Base-by-base conservation (phyloP, 2,329 filamentous ascomycete genomes). In the Akanthomyces lecanii region DNA sequence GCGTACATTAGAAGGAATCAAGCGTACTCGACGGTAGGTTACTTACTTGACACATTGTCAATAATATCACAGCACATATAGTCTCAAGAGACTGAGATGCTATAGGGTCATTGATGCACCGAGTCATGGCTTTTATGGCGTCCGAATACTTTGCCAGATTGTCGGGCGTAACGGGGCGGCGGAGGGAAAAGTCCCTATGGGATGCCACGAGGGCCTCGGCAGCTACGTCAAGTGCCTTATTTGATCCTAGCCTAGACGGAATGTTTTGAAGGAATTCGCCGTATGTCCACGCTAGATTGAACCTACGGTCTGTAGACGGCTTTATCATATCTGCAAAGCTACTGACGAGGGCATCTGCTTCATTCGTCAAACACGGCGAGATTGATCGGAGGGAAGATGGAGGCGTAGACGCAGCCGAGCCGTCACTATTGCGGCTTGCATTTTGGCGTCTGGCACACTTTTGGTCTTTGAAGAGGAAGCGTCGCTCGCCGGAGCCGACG, bases 391-490 rank as follows among this genome's bases (percentile, higher is more conserved):
- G 50, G 8, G 28, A 40, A 5, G 30, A 55, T 2, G 25, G 21
- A 5, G 59, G 28, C 4, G 4, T 28, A 10, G 59, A 25, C 4
- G n/a, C 21, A 33, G 23, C 14, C 30, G 28, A n/a, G 2, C 10
- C 4, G 12, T 23, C n/a, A 25, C 16, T 33, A 12, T 14, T 48
- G n/a, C 11, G 16, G 30, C 23, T 18, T 3, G 11, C 1, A 21
- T 36, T 25, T 5, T 45, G 61, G 7, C 61, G 44, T 45, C 53
- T 28, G 23, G 61, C 33, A 45, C 52, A 62, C 25, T 57, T 62
- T 18, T 54, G 59, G 40, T 61, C 51, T 21, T 48, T 55, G 42
- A 61, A 61, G 51, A 61, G 50, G 59, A 61, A 61, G 59, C 59
- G 59, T 11, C 59, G 28, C 28, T 54, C 16, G 42, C 59, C 59